These are phyloP conservation scores for Stephania cephalantha DNA, from an alignment of 164 flowering plant genomes.

Conservation along the genomic window DNA sequence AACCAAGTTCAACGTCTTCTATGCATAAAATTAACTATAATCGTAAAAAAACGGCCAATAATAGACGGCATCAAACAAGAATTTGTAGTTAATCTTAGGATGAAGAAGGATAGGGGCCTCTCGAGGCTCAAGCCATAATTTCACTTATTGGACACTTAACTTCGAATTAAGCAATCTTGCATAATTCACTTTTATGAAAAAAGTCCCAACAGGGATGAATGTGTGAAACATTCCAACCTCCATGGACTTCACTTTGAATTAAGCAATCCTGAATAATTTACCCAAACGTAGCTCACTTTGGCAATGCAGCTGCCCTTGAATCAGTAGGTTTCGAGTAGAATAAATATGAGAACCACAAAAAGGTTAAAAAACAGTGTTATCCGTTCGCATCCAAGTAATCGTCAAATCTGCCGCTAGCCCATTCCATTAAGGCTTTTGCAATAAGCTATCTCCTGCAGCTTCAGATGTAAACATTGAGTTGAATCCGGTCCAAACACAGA, in stretches of 20 bases:
- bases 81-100: no score
- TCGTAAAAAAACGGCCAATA: no score
- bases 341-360: neutral
- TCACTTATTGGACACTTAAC: no score
- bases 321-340: neutral
- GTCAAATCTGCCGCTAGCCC: slow-evolving; percentile 44
- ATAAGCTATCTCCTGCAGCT: slow-evolving; percentile 60
- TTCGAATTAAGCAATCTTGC: no score
- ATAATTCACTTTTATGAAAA: no score
- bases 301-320: neutral
- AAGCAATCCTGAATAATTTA: neutral
- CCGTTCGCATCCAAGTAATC: slow-evolving; percentile 32
- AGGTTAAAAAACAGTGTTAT: neutral
- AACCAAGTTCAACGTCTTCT: no score
- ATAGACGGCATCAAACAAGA: no score
- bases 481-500: no score
- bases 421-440: slow-evolving; percentile 48
- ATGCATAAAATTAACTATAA: no score
- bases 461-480: slow-evolving; percentile 43
- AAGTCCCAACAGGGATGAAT: no score
- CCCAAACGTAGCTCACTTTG: neutral
- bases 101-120: no score
- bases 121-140: no score
- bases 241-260: neutral
- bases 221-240: neutral